Conservation (phyloP, 1,139 yeast species). For the Arxiozyma heterogenica region DNA sequence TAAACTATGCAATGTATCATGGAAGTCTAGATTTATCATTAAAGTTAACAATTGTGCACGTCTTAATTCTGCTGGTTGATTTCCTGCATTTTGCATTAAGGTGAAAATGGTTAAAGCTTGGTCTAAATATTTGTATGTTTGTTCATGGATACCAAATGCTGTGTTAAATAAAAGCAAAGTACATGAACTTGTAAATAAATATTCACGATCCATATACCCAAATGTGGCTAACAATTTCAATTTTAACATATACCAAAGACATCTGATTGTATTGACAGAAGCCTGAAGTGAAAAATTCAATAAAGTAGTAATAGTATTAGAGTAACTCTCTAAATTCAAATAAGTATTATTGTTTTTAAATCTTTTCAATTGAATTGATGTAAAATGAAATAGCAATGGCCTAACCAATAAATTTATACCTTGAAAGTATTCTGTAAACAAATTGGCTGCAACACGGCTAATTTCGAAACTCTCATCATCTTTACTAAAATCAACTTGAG, state of each 20-base stretch:
- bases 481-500: conserved; percentile 48
- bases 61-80: conserved; percentile 68
- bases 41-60: conserved; percentile 62
- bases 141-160: conserved; percentile 75
- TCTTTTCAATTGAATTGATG: conserved; percentile 55
- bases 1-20: conserved; percentile 52
- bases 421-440: conserved; percentile 80
- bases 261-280: conserved; percentile 66
- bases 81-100: conserved; percentile 66
- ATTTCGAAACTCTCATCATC: conserved; percentile 41
- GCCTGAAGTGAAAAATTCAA: conserved; percentile 79
- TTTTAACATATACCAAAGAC: conserved; percentile 63
- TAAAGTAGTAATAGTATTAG: conserved; percentile 57
- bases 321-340: conserved; percentile 59
- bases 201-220: conserved; percentile 87
- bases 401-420: conserved; percentile 78
- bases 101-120: conserved; percentile 65
- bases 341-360: conserved; percentile 44
- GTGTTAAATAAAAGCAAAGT: conserved; percentile 69
- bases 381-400: conserved; percentile 72
- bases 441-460: conserved; percentile 61
- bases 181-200: conserved; percentile 70
- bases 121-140: conserved; percentile 62
- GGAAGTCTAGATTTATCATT: conserved; percentile 57
- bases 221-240: conserved; percentile 74